phyloP scores from a whole-genome alignment of 148 eudicot species.

The Beta vulgaris region DNA sequence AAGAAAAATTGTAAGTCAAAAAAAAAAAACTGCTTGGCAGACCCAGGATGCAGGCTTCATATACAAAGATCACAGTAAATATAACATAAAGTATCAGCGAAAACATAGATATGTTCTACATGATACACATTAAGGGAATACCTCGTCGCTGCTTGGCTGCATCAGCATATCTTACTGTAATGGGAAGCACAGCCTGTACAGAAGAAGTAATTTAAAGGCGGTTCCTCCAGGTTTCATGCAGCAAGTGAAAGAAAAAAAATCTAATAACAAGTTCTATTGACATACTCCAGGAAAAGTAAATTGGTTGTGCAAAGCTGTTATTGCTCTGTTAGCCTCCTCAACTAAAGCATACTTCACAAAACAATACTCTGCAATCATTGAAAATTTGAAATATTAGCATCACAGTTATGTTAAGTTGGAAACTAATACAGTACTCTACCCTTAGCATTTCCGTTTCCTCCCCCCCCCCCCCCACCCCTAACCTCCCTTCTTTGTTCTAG shows the following conservation, averaged over 20 bases:
- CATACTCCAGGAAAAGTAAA: constrained; percentile 72
- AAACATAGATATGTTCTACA: background rate
- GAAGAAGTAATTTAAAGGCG: constrained; percentile 3
- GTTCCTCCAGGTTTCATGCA: background rate
- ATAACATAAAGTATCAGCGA: background rate
- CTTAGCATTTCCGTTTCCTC: background rate
- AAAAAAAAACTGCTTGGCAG: background rate
- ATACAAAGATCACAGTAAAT: background rate
- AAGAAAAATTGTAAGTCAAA: no score
- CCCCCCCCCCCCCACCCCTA: background rate
- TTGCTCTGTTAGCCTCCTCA: constrained; percentile 80
- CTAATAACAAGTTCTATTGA: constrained; percentile 10
- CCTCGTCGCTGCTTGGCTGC: constrained; percentile 74
- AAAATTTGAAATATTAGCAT: constrained; percentile 15
- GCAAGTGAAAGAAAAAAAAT: background rate
- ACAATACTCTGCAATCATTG: constrained; percentile 52
- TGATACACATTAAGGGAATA: constrained; percentile 8
- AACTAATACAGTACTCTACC: background rate
- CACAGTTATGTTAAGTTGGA: background rate
- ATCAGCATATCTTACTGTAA: constrained; percentile 80
- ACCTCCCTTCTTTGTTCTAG: background rate
- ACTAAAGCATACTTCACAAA: constrained; percentile 71
- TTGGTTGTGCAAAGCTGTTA: constrained; percentile 52
- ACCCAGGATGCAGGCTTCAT: background rate
- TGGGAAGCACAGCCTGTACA: constrained; percentile 47